phyloP scores from a whole-genome alignment of 768 basidiomycete genomes.

The Pleurotus tuber-regium region DNA sequence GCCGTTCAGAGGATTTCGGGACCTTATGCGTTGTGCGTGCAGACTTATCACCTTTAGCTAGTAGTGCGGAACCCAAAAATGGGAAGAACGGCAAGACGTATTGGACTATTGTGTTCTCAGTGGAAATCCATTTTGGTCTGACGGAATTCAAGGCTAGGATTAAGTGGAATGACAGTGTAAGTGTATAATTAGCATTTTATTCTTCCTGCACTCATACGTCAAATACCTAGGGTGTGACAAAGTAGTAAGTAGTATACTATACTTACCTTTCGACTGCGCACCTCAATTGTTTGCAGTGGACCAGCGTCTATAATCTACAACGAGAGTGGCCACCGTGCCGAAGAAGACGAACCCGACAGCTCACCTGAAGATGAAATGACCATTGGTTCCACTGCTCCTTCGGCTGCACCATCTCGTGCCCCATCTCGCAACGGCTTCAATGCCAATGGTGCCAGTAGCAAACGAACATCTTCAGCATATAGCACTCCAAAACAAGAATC shows the following conservation, averaged over 20 bases:
- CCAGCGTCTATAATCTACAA: slow-evolving; percentile 82
- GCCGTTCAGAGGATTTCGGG: slow-evolving; percentile 58
- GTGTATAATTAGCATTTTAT: slow-evolving; percentile 23
- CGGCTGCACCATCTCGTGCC: slow-evolving; percentile 50
- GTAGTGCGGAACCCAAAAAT: slow-evolving; percentile 66
- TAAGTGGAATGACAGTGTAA: slow-evolving; percentile 78
- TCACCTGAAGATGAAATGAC: slow-evolving; percentile 64
- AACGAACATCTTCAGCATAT: slow-evolving; percentile 22
- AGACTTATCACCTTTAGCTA: slow-evolving; percentile 68
- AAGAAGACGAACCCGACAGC: slow-evolving; percentile 68
- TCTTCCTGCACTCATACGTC: slow-evolving; percentile 1
- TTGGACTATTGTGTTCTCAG: slow-evolving; percentile 83
- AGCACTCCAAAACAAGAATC: slow-evolving; percentile 12
- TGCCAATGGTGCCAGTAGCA: slow-evolving; percentile 19
- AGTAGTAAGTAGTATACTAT: slow-evolving; percentile 61
- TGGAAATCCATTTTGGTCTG: slow-evolving; percentile 80
- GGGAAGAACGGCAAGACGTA: slow-evolving; percentile 68
- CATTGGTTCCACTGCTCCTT: slow-evolving; percentile 33
- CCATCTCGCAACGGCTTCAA: slow-evolving; percentile 40
- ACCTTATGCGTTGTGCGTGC: slow-evolving; percentile 78
- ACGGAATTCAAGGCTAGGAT: slow-evolving; percentile 83
- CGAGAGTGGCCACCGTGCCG: slow-evolving; percentile 70
- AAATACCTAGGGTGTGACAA: slow-evolving; percentile 54
- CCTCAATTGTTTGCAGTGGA: slow-evolving; percentile 43
- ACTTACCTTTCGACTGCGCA: no score